Base-by-base conservation (phyloP, 1,284 basidiomycete species). In the Taiwanofungus camphoratus region DNA sequence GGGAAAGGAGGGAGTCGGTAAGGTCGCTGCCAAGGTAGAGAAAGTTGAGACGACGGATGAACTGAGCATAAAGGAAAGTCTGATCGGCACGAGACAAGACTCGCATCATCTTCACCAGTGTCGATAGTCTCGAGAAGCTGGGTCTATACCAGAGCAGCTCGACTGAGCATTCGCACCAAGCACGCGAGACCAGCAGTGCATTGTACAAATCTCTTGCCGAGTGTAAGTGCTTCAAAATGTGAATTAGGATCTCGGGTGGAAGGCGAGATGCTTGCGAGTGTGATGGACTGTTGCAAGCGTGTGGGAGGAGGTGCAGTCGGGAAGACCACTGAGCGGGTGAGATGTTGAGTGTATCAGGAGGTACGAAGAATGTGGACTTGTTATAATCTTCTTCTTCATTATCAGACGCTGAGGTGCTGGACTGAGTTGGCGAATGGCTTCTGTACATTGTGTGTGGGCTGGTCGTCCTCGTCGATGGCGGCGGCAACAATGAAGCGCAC, bases 91-190 rank as follows among this genome's bases (percentile, higher is more conserved):
- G 68, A 15, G 71, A 67, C 45, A 92, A 68, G 29, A 87, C 69
- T 40, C 73, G 67, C 56, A 92, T 76, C 77, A 92, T 84, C 65
- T 87, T 86, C 61, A 83, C 75, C 39, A 95, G 76, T 33, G 84
- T 84, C 39, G 76, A 70, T 46, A 82, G 73, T 48, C 78, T 79
- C 43, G 78, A 72, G 59, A 95, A 83, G 42, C 74, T 73, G 13
- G 95, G 94, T 55, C 91, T 87, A 64, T 94, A 87, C 95, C 95
- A 99, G 16, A 99, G 75, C 15, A 98, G 75, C 62, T 97, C 92
- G 42, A 95, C 92, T 6, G 92, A 85, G 63, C 92, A 95, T 57
- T 94, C 83, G 69, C 93, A 97, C 94, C 96, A 99, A 11, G 83
- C 75, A 45, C 90, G 83, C 27, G 86, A 93, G 24, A 98, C 94